Evolutionary conservation across 805 yeast genomes (phyloP).

Genomic region (Saccharomycopsis sp.): DNA sequence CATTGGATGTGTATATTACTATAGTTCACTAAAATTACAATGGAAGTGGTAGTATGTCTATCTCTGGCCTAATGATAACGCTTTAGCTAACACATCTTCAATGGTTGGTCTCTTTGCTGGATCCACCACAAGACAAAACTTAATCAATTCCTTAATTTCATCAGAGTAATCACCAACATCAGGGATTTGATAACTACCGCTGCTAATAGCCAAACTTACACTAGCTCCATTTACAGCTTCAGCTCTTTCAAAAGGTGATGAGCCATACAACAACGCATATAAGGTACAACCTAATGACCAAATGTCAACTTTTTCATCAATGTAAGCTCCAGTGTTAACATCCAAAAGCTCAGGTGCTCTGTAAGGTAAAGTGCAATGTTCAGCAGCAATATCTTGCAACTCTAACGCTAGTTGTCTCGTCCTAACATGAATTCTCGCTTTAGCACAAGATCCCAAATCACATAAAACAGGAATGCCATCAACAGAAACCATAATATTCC

Average conservation of each 20-base stretch:
- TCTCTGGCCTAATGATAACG: no score
- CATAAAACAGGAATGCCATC: conserved; percentile 73
- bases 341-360: conserved; percentile 88
- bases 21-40: no score
- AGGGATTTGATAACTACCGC: conserved; percentile 47
- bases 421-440: conserved; percentile 47
- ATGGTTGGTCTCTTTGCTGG: conserved; percentile 56
- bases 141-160: conserved; percentile 49
- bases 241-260: conserved; percentile 82
- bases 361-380: conserved; percentile 79
- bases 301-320: conserved; percentile 74
- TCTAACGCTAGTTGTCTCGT: conserved; percentile 66
- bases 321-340: conserved; percentile 54
- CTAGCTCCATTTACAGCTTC: conserved; percentile 80
- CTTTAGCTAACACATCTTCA: conserved; percentile 47
- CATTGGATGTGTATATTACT: no score
- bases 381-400: conserved; percentile 74
- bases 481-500: conserved; percentile 72
- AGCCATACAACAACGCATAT: conserved; percentile 69
- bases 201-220: conserved; percentile 64
- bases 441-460: conserved; percentile 76
- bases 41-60: no score
- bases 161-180: conserved; percentile 37
- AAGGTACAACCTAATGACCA: conserved; percentile 90
- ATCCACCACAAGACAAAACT: conserved; percentile 55